Conservation (phyloP, 2,329 filamentous ascomycete species). For the Aspergillus fumigatiaffinis region DNA sequence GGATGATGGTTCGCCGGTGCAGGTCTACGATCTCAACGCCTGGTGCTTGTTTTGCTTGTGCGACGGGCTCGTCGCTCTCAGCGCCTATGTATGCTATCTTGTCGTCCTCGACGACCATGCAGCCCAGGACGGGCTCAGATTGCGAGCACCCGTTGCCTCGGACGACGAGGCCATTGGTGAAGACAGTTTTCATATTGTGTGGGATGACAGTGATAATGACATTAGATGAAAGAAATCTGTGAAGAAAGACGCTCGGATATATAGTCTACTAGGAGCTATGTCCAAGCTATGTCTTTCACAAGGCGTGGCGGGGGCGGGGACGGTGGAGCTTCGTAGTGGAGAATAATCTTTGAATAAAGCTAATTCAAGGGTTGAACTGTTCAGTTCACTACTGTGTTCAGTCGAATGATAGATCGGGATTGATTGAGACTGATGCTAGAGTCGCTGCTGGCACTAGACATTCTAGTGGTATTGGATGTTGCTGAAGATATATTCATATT, state of each 20-base stretch:
- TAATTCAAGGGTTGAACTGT: background rate
- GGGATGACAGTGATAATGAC: background rate
- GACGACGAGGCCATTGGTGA: slow-evolving; percentile 11
- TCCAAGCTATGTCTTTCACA: background rate
- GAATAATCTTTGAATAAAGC: background rate
- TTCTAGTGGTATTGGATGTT: background rate
- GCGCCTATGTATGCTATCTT: slow-evolving; percentile 39
- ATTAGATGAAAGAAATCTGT: background rate
- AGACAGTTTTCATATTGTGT: slow-evolving; percentile 16
- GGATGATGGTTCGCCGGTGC: slow-evolving; percentile 35
- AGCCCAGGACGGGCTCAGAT: slow-evolving; percentile 1
- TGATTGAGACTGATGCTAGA: background rate
- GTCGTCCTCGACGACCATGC: slow-evolving; percentile 38
- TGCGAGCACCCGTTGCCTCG: background rate
- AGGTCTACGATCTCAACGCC: slow-evolving; percentile 28
- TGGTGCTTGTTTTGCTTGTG: slow-evolving; percentile 11
- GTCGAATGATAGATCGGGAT: background rate
- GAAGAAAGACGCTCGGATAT: background rate
- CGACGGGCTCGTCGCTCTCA: slow-evolving; percentile 20
- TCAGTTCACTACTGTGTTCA: too few species aligned
- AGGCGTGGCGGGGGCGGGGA: background rate
- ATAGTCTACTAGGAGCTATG: background rate
- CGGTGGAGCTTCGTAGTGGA: background rate
- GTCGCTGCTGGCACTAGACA: background rate
- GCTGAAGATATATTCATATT: background rate